phyloP scores from a whole-genome alignment of 129 eudicot genomes.

The Artemisia argyi region DNA sequence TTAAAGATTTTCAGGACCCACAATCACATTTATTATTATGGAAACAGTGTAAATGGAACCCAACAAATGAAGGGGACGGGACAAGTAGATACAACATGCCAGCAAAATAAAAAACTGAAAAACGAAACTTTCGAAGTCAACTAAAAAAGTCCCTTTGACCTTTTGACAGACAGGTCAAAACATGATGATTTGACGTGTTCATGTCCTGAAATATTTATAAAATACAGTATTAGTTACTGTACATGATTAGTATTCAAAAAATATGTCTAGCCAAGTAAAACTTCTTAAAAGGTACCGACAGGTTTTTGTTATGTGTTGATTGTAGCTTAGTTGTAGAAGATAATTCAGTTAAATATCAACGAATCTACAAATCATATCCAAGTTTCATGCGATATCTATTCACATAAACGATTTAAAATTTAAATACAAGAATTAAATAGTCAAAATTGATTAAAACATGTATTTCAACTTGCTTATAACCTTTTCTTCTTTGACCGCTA shows the following conservation, averaged over 20 bases:
- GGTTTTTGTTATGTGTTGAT: not conserved
- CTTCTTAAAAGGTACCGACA: not conserved
- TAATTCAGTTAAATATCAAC: not conserved
- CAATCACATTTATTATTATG: conserved; percentile 4
- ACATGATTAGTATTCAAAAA: conserved; percentile 4
- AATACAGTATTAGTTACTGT: not conserved
- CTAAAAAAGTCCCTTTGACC: conserved; percentile 16
- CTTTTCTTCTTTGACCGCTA: conserved; percentile 4
- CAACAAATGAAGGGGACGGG: conserved; percentile 2
- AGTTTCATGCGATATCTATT: not conserved
- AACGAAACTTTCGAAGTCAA: conserved; percentile 15
- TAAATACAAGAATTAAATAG: conserved; percentile 12
- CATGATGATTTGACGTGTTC: conserved; percentile 12
- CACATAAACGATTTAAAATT: conserved; percentile 8
- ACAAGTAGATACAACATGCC: conserved; percentile 15
- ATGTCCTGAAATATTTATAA: not conserved
- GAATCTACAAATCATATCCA: not conserved
- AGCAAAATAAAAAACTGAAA: conserved; percentile 4
- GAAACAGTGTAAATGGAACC: not conserved
- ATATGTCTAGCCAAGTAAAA: conserved; percentile 13
- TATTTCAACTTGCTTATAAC: conserved; percentile 3
- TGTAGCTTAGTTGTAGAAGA: not conserved
- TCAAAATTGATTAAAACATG: conserved; percentile 22
- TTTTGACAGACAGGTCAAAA: conserved; percentile 13
- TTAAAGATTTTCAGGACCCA: conserved; percentile 5